Evolutionary conservation across 2,329 filamentous ascomycete genomes (phyloP).

Genomic region (Xylariaceae sp.): DNA sequence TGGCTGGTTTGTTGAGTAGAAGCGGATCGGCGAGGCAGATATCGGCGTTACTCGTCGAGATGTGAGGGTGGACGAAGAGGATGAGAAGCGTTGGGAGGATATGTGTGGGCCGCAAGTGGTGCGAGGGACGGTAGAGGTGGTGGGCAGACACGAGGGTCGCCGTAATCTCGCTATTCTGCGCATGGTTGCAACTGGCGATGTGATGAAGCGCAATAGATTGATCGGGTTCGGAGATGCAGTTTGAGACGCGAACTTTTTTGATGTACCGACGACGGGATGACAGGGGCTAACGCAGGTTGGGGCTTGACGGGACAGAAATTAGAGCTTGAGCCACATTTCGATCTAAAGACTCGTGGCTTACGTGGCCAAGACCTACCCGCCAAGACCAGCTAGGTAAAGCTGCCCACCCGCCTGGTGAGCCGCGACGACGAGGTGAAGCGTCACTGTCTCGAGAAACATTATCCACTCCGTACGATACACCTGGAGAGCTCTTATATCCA

Average conservation of each 20-base stretch:
- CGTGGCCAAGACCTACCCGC: too few relatives aligned
- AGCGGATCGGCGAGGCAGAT: conserved; percentile 11
- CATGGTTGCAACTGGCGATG: conserved; percentile 19
- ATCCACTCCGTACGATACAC: too few relatives aligned
- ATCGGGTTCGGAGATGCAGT: neutral
- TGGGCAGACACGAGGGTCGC: conserved; percentile 21
- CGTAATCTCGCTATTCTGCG: conserved; percentile 29
- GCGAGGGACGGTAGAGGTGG: neutral
- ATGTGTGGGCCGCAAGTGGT: neutral
- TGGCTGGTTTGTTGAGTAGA: conserved; percentile 24
- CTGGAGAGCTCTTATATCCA: too few relatives aligned
- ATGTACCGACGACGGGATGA: neutral
- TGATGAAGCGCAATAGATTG: neutral
- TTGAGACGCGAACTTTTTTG: conserved; percentile 11
- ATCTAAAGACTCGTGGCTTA: too few relatives aligned
- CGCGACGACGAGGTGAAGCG: too few relatives aligned
- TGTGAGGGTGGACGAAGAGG: neutral
- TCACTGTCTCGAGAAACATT: too few relatives aligned
- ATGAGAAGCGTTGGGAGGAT: conserved; percentile 9
- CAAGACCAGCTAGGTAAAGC: too few relatives aligned
- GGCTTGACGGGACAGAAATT: neutral
- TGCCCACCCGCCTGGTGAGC: too few relatives aligned
- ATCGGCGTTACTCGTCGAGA: neutral
- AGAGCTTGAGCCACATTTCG: conserved; percentile 1
- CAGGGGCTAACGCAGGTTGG: neutral